These are phyloP conservation scores for Trichocladium uniseriatum DNA, from an alignment of 495 filamentous ascomycete species.

Conservation along the genomic window DNA sequence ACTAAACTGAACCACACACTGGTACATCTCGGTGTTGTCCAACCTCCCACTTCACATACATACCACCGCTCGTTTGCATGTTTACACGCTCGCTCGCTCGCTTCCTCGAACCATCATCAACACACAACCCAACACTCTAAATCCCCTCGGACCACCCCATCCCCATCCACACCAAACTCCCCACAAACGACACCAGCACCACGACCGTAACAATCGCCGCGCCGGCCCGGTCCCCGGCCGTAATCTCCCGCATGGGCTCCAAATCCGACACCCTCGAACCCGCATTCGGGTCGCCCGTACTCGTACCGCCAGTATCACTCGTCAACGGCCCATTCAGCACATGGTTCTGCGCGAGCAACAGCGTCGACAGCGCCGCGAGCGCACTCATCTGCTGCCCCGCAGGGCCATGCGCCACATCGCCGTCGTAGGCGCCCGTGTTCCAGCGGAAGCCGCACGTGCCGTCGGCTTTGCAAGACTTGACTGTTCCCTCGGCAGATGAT, in stretches of 20 bases:
- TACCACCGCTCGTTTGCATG: no score
- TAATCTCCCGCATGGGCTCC: conserved; percentile 21
- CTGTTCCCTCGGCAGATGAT: conserved; percentile 56
- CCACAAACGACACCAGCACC: conserved; percentile 22
- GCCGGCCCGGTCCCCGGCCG: conserved; percentile 47
- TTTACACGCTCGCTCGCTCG: no score
- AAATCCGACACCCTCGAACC: conserved; percentile 32
- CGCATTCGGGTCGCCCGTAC: conserved; percentile 57
- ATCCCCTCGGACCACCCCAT: conserved; percentile 11
- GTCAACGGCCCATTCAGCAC: conserved; percentile 46
- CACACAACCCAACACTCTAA: no score
- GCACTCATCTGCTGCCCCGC: conserved; percentile 64
- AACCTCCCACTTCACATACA: no score
- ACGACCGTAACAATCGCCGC: conserved; percentile 50
- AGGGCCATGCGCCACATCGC: conserved; percentile 31
- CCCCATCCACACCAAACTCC: conserved; percentile 26
- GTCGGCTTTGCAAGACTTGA: conserved; percentile 54
- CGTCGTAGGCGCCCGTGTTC: conserved; percentile 41
- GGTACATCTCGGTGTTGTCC: no score
- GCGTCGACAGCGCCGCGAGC: conserved; percentile 51
- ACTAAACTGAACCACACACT: no score
- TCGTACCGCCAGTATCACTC: conserved; percentile 59
- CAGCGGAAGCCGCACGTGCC: conserved; percentile 63
- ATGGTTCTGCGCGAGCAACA: conserved; percentile 28
- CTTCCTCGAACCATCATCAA: no score